Evolutionary conservation across 108 stramenopile species (phyloP), one percentile per base, ranked within the genome.

Genomic region (Licmophora abbreviata): DNA sequence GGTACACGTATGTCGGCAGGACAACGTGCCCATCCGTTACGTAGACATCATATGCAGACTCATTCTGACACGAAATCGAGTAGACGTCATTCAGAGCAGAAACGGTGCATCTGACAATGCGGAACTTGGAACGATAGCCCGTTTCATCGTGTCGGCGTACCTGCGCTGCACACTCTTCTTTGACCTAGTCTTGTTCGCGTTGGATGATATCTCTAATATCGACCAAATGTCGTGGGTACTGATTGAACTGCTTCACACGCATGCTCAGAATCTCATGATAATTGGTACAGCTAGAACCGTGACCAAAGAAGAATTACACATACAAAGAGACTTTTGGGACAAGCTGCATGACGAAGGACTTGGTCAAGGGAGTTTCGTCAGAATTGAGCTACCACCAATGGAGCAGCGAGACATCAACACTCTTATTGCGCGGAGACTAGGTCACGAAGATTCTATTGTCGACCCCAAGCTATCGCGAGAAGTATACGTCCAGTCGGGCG

Each of bases 181-280:
- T 0, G 43, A 63, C 20, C 33, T 80, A n/a, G 77, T 79, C 3
- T 31, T 86, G 32, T 42, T 86, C 27, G 74, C 72, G n/a, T 44
- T 86, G 11, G 84, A 86, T 49, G 80, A 86, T 51, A 52, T 79
- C 9, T 75, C 77, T 7, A 58, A 64, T 34, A 64, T 76, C 53
- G 84, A 86, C 58, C 71, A 69, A 27, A 58, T 79, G 57, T 70
- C 77, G 4, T 86, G 80, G 80, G 76, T 61, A 31, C 71, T 81
- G 15, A 58, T 86, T 9, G 51, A 69, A 49, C 47, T 40, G 29
- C 53, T 86, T 20, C 72, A 65, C 21, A 49, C 65, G 29, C 42
- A 55, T 24, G 52, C 43, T 0, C n/a, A 74, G 44, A 86, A 86
- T 44, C 50, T 86, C 18, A 45, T 86, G 21, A 56, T 63, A n/a